Conservation (phyloP, 1,139 yeast species). For the Saccharomyces hybrid region DNA sequence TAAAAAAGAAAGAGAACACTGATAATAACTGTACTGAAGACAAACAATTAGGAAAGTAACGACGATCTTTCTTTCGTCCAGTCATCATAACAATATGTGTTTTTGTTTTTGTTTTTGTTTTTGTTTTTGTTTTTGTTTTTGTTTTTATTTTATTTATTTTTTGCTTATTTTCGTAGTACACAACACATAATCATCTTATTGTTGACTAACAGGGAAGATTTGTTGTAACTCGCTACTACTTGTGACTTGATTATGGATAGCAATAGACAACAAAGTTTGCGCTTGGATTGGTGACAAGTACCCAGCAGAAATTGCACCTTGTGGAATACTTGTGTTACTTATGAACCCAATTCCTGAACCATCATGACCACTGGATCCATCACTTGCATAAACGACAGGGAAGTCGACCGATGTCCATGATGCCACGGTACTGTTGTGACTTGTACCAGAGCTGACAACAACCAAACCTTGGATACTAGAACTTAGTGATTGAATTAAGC, state of each 20-base stretch:
- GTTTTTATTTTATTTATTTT: neutral
- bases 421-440: constrained; percentile 11
- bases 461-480: constrained; percentile 19
- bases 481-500: constrained; percentile 11
- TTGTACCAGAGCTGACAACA: constrained; percentile 19
- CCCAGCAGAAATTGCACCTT: constrained; percentile 27
- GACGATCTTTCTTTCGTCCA: neutral
- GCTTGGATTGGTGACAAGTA: constrained; percentile 26
- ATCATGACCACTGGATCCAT: constrained; percentile 4
- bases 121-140: neutral
- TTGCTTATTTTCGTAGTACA: neutral
- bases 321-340: constrained; percentile 16
- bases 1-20: neutral
- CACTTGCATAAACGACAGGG: constrained; percentile 21
- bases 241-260: constrained; percentile 21
- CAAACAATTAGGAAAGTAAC: neutral
- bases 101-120: neutral
- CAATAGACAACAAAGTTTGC: constrained; percentile 25
- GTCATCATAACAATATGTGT: neutral
- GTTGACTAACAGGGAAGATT: constrained; percentile 13
- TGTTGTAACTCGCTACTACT: constrained; percentile 9
- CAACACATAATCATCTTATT: neutral
- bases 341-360: constrained; percentile 9
- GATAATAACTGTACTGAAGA: neutral
- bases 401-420: constrained; percentile 9